Percentiles rank a stretch among this genome's conserved stretches.
Evolutionary conservation across 208 protist genomes (phyloP).

Genomic region (Phytomonas serpens): DNA sequence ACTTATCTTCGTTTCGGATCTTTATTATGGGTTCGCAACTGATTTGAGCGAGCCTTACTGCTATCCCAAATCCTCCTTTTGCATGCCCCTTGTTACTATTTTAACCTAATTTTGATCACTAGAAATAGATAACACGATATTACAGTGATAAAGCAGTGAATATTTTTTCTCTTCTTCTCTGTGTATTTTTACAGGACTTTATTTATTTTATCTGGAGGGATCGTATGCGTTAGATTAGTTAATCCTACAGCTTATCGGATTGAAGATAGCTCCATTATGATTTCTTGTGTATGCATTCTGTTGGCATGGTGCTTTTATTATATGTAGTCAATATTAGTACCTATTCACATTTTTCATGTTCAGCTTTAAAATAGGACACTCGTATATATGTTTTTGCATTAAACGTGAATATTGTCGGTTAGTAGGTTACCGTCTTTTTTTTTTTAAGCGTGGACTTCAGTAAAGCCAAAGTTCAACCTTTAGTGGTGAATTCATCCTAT

Average conservation of each 20-base stretch:
- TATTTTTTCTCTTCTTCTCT: not conserved
- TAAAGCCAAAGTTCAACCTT: conserved; percentile 3
- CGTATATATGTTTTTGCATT: not conserved
- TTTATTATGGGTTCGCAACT: not conserved
- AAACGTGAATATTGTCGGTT: conserved; percentile 3
- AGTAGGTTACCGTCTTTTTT: not conserved
- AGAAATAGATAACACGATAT: conserved; percentile 6
- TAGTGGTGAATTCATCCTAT: conserved; percentile 1
- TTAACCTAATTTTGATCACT: conserved; percentile 11
- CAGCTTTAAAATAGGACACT: not conserved
- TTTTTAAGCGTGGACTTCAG: not conserved
- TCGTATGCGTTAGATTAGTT: not conserved
- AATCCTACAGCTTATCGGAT: not conserved
- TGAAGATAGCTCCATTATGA: not conserved
- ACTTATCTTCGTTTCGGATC: not conserved
- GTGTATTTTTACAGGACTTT: not conserved
- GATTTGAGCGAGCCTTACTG: not conserved
- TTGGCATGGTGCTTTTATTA: conserved; percentile 8
- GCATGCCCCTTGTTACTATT: conserved; percentile 15
- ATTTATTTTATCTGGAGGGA: not conserved
- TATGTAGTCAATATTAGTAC: not conserved
- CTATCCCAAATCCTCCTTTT: conserved; percentile 5
- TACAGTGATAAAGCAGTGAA: not conserved
- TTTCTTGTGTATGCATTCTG: conserved; percentile 8
- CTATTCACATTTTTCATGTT: conserved; percentile 6